A percentile compares a stretch with the other conserved stretches of the same genome.
phyloP scores from a whole-genome alignment of 2,329 filamentous ascomycete species.

The Elsinoe arachidis region DNA sequence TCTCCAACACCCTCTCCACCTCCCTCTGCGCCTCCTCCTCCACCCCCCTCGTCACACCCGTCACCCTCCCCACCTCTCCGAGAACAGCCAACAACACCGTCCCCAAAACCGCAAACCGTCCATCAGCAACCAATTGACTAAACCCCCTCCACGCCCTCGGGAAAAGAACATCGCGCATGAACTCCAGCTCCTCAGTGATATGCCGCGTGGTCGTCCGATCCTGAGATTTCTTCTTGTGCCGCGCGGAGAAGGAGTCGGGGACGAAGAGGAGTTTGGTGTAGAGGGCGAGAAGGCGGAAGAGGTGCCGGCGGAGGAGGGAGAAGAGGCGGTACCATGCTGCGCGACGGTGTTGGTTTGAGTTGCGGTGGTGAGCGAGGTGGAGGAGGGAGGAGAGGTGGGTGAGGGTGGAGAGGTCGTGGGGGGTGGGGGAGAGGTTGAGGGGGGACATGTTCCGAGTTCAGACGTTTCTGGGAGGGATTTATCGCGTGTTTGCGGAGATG shows the following conservation, averaged over 20 bases:
- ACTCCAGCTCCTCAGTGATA: constrained; percentile 27
- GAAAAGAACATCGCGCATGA: constrained; percentile 32
- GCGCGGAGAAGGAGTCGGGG: constrained; percentile 24
- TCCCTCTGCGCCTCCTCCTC: constrained; percentile 36
- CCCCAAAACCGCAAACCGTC: constrained; percentile 38
- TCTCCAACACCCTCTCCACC: constrained; percentile 34
- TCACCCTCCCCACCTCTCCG: constrained; percentile 33
- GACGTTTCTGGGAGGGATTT: neutral
- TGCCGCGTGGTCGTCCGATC: constrained; percentile 16
- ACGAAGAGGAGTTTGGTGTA: constrained; percentile 19
- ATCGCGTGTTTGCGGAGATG: neutral
- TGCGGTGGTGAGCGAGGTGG: constrained; percentile 67
- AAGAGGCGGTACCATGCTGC: constrained; percentile 76
- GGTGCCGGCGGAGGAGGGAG: constrained; percentile 59
- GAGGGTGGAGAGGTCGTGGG: constrained; percentile 15
- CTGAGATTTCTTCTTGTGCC: constrained; percentile 21
- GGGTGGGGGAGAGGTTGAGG: constrained; percentile 9
- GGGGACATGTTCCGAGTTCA: neutral
- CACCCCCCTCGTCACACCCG: constrained; percentile 34
- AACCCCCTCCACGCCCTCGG: constrained; percentile 31
- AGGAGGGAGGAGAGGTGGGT: constrained; percentile 48
- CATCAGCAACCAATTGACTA: constrained; percentile 37
- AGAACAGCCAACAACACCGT: constrained; percentile 36
- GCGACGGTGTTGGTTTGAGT: constrained; percentile 81
- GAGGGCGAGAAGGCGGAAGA: constrained; percentile 44